These are phyloP conservation scores for Acacia acuminata DNA, from an alignment of 306 rosid species.

Conservation along the genomic window DNA sequence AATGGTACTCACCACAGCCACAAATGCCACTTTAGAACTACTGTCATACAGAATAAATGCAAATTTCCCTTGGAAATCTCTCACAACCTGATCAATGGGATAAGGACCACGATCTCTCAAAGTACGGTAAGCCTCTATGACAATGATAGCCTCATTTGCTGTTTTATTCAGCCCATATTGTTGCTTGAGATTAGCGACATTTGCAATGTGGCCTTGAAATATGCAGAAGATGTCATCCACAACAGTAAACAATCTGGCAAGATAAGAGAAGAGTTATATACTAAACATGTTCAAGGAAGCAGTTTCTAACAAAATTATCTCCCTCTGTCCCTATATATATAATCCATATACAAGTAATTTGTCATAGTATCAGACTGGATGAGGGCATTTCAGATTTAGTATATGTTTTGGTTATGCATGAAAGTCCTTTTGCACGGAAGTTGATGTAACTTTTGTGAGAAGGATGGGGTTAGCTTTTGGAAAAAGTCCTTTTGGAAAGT, in stretches of 20 bases:
- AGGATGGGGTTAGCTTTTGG: background rate
- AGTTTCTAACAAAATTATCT: background rate
- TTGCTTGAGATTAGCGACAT: constrained; percentile 85
- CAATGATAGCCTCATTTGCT: constrained; percentile 79
- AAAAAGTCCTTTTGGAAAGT: background rate
- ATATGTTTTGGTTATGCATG: background rate
- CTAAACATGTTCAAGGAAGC: constrained; percentile 11
- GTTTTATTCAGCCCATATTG: constrained; percentile 94
- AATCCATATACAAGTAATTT: constrained; percentile 1
- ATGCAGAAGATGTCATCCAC: constrained; percentile 99
- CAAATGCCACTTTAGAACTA: constrained; percentile 57
- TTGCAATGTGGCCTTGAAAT: constrained; percentile 92
- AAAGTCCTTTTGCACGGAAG: background rate
- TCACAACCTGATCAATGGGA: constrained; percentile 92
- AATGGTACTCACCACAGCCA: constrained; percentile 72
- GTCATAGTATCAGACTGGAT: background rate
- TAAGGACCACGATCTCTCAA: constrained; percentile 97
- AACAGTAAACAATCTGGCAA: constrained; percentile 80
- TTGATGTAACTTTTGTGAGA: background rate
- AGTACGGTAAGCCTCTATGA: constrained; percentile 90
- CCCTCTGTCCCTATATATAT: background rate
- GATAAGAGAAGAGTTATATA: background rate
- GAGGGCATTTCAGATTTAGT: background rate
- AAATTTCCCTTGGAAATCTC: constrained; percentile 93
- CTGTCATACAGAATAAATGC: constrained; percentile 79